Conservation (phyloP, 148 eudicot species). For the Beta vulgaris region DNA sequence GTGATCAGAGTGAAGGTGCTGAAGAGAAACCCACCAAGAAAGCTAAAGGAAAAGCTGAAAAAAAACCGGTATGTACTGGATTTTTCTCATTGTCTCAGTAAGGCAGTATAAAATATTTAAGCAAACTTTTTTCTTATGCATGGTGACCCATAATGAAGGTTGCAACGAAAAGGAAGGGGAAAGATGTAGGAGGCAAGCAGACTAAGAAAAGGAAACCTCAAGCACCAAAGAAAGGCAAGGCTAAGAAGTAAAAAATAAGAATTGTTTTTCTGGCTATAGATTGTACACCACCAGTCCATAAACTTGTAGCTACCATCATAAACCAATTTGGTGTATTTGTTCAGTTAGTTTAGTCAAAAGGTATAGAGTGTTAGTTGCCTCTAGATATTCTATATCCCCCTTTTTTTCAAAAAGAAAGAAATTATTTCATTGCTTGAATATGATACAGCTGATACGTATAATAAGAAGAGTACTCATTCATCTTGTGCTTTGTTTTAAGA, state of each 20-base stretch:
- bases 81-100: not conserved
- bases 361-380: slow-evolving; percentile 6
- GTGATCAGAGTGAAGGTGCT: slow-evolving; percentile 55
- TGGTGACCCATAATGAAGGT: slow-evolving; percentile 43
- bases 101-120: not conserved
- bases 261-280: not conserved
- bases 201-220: slow-evolving; percentile 74
- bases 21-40: slow-evolving; percentile 57
- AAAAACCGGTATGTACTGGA: slow-evolving; percentile 46
- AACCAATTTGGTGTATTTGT: slow-evolving; percentile 1
- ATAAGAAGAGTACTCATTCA: not conserved
- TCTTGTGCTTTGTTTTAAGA: slow-evolving; percentile 1
- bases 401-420: slow-evolving; percentile 13
- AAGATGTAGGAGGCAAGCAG: slow-evolving; percentile 53
- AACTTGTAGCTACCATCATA: slow-evolving; percentile 1
- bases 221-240: slow-evolving; percentile 68
- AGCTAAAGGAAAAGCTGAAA: slow-evolving; percentile 55
- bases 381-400: not conserved
- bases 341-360: not conserved
- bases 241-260: slow-evolving; percentile 56
- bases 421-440: slow-evolving; percentile 1
- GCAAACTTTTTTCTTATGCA: not conserved
- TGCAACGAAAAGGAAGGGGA: slow-evolving; percentile 54
- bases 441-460: not conserved
- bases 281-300: not conserved